A percentile compares a stretch with the other conserved stretches of the same genome.
Conservation (phyloP, 2,329 filamentous ascomycete genomes). For the Sclerotinia sclerotiorum region DNA sequence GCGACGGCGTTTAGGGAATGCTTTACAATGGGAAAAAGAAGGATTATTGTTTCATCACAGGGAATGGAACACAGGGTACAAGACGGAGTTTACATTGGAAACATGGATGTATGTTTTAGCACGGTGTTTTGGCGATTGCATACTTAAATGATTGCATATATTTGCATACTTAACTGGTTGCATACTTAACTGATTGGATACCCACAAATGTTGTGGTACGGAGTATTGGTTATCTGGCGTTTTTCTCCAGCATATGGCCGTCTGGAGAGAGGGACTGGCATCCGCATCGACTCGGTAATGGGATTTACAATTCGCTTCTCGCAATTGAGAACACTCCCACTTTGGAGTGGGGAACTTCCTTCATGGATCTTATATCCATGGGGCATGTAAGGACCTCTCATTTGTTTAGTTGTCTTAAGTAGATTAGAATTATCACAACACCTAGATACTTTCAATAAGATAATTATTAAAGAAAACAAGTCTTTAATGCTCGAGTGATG, state of each 20-base stretch:
- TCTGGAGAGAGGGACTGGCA: constrained; percentile 8
- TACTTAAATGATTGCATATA: background rate
- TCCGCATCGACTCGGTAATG: constrained; percentile 4
- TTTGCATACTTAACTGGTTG: no score
- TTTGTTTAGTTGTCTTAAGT: background rate
- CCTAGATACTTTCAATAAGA: background rate
- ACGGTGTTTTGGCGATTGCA: constrained; percentile 18
- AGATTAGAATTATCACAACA: constrained; percentile 15
- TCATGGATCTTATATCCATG: constrained; percentile 1
- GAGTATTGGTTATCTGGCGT: constrained; percentile 17
- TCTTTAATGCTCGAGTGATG: background rate
- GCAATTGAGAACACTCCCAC: constrained; percentile 1
- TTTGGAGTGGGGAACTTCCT: constrained; percentile 12
- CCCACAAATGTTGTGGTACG: constrained; percentile 18
- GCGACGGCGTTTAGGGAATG: constrained; percentile 23
- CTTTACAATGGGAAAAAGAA: constrained; percentile 9
- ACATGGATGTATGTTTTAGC: constrained; percentile 14
- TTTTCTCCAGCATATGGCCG: constrained; percentile 15
- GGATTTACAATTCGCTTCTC: constrained; percentile 3
- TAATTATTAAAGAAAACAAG: background rate
- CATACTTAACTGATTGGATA: constrained; percentile 9
- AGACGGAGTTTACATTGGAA: constrained; percentile 5
- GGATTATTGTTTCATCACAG: constrained; percentile 9
- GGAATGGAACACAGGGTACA: constrained; percentile 17
- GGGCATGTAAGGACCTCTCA: constrained; percentile 10